Conservation (phyloP, 2,329 filamentous ascomycete genomes). For the Rhynchosporium secalis region DNA sequence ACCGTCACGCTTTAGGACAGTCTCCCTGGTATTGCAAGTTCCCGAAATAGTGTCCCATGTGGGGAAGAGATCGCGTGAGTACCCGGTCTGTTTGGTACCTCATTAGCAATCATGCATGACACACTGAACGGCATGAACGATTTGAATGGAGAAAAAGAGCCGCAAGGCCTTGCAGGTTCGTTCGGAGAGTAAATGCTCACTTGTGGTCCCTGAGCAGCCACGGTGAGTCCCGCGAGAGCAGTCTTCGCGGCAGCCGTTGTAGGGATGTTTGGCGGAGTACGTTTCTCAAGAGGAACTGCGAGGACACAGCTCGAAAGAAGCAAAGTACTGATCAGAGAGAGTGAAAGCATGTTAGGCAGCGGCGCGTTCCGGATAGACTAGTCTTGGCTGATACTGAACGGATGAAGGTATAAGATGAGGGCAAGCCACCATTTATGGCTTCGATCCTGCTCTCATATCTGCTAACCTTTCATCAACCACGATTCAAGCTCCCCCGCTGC, state of each 20-base stretch:
- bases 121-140: not conserved
- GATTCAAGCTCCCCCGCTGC: conserved; percentile 6
- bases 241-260: conserved; percentile 55
- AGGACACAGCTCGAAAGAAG: conserved; percentile 24
- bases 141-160: not conserved
- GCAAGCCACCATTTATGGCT: conserved; percentile 13
- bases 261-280: conserved; percentile 63
- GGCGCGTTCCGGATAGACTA: not conserved
- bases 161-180: not conserved
- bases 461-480: not conserved
- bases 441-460: not conserved
- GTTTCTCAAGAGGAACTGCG: conserved; percentile 30
- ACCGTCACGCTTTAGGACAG: conserved; percentile 73
- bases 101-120: not conserved
- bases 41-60: conserved; percentile 56
- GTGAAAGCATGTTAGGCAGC: conserved; percentile 20
- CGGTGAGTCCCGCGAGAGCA: conserved; percentile 59
- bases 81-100: conserved; percentile 47
- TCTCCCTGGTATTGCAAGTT: conserved; percentile 71
- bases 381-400: not conserved
- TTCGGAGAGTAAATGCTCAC: conserved; percentile 7
- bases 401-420: conserved; percentile 8
- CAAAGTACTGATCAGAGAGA: conserved; percentile 20
- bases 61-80: conserved; percentile 51
- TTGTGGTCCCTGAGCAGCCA: conserved; percentile 52